Evolutionary conservation across 257 asterid species (phyloP).

Genomic region (Solanum rostratum): DNA sequence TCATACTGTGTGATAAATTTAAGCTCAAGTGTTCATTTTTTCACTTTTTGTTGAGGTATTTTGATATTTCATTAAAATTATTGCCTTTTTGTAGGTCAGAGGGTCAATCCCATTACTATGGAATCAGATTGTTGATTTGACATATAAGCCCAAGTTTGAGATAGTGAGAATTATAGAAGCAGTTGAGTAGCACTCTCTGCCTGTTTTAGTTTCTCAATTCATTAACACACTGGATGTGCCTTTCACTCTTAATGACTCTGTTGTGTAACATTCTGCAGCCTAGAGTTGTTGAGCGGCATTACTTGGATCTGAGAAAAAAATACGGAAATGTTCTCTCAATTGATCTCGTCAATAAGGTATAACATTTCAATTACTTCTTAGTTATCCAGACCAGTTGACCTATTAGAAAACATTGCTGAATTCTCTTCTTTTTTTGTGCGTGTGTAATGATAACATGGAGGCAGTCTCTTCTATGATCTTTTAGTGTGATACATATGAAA

Average conservation of each 20-base stretch:
- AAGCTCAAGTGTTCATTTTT: neutral
- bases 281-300: slow-evolving; percentile 72
- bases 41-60: neutral
- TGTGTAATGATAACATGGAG: neutral
- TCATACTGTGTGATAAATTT: neutral
- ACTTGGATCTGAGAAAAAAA: slow-evolving; percentile 60
- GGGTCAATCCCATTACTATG: slow-evolving; percentile 93
- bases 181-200: slow-evolving; percentile 37
- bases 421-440: neutral
- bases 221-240: neutral
- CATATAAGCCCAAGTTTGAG: slow-evolving; percentile 77
- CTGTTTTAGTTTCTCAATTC: neutral
- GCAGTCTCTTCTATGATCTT: neutral
- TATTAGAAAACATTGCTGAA: neutral
- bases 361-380: neutral
- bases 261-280: slow-evolving; percentile 38
- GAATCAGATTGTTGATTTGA: slow-evolving; percentile 96
- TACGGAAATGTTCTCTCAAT: slow-evolving; percentile 79
- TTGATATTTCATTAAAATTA: neutral
- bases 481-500: neutral
- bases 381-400: neutral
- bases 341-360: slow-evolving; percentile 79
- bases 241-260: slow-evolving; percentile 4
- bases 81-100: slow-evolving; percentile 50
- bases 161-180: slow-evolving; percentile 48